A percentile compares a stretch with the other conserved stretches of the same genome.
These are phyloP conservation scores for Skeletonema grethae DNA, from an alignment of 108 stramenopile species.

Conservation along the genomic window DNA sequence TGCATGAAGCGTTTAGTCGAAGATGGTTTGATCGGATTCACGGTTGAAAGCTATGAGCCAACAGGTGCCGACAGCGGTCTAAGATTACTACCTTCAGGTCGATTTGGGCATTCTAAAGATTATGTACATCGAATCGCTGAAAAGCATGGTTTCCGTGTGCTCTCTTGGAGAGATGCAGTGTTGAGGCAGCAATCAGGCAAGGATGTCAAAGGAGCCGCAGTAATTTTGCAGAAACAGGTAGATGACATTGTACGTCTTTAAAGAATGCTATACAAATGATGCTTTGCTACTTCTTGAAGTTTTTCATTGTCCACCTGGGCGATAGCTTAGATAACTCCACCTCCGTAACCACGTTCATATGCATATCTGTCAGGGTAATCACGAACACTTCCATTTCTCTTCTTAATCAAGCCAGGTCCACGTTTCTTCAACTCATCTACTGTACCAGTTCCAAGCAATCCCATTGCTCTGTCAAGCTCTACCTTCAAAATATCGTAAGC, in stretches of 20 bases:
- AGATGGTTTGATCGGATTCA: conserved; percentile 28
- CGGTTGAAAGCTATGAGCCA: conserved; percentile 22
- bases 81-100: conserved; percentile 19
- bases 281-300: background rate
- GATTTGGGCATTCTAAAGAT: conserved; percentile 29
- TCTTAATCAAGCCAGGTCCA: conserved; percentile 88
- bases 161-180: conserved; percentile 25
- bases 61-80: conserved; percentile 10
- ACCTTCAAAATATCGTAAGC: conserved; percentile 86
- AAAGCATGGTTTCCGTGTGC: conserved; percentile 17
- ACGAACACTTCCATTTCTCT: conserved; percentile 65
- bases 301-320: background rate
- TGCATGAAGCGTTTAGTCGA: background rate
- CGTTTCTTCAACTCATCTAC: conserved; percentile 89
- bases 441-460: conserved; percentile 83
- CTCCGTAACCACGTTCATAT: conserved; percentile 89
- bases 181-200: conserved; percentile 25
- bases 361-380: conserved; percentile 91
- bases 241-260: background rate
- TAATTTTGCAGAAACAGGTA: conserved; percentile 17
- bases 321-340: conserved; percentile 78
- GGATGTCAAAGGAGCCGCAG: conserved; percentile 20
- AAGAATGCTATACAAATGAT: background rate
- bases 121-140: conserved; percentile 23
- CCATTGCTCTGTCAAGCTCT: conserved; percentile 92